Base-by-base conservation (phyloP, 306 rosid genomes). In the Canavalia ensiformis region DNA sequence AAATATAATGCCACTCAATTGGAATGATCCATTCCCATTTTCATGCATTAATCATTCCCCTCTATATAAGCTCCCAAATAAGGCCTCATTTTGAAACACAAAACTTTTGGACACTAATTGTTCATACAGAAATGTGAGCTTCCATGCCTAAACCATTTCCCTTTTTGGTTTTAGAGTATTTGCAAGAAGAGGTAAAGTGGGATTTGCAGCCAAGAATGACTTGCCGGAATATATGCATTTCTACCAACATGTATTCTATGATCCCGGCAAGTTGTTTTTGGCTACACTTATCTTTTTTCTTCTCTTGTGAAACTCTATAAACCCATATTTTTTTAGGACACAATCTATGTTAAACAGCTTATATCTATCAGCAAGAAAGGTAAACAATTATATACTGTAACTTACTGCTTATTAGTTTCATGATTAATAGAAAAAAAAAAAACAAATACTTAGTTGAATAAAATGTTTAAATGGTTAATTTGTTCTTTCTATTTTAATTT, bases 141-240 rank as follows among this genome's bases (percentile, higher is more conserved):
- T 64, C 6, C 33, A 37, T 52, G 25, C 33, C 69, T 56, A 28
- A 11, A 44, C 52, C 39, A 25, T 54, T 41, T 33, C 2, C 6
- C 2, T 1, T 28, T 28, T 74, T 3, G 80, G 81, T 79, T 84
- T 73, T 50, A 25, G 81, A 75, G 81, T 33, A 49, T 47, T 84
- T 67, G 44, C 89, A 49, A 25, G 88, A 62, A 69, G 83, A 6
- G 58, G 76, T 0, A 68, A 68, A 34, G 78, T 72, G 90, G 44
- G 12, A 49, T 49, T 76, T 84, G 74, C 69, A 86, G 92, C 88
- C 88, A 89, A 86, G 90, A 82, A 89, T 89, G 92, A 86, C 85
- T 89, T 84, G 92, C 84, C 88, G 86, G 77, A 49, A 59, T 8
- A 1, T 67, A 2, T 68, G 0, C 1, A 3, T 56, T 31, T 28